A percentile compares a stretch with the other conserved stretches of the same genome.
These are phyloP conservation scores for Rasamsonia emersonii DNA, from an alignment of 2,329 filamentous ascomycete species.

Conservation along the genomic window DNA sequence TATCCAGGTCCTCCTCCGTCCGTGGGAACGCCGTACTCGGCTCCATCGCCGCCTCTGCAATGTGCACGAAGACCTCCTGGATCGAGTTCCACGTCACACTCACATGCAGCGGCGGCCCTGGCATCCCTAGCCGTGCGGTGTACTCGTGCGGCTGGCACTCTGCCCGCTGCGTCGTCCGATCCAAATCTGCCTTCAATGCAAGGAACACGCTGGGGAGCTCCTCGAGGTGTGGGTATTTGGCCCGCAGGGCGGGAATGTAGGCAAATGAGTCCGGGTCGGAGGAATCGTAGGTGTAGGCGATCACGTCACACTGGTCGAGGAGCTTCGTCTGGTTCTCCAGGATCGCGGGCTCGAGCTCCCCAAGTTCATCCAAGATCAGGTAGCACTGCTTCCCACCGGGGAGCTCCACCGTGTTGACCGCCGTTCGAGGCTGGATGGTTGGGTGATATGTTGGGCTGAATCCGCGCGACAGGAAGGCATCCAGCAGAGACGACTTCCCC, in stretches of 20 bases:
- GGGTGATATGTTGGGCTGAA: slow-evolving; percentile 80
- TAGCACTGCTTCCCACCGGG: slow-evolving; percentile 96
- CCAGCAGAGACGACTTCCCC: slow-evolving; percentile 84
- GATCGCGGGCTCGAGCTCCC: slow-evolving; percentile 89
- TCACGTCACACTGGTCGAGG: slow-evolving; percentile 80
- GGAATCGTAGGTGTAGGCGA: slow-evolving; percentile 95
- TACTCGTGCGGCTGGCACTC: slow-evolving; percentile 90
- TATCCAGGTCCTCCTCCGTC: slow-evolving; percentile 67
- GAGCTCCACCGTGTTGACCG: slow-evolving; percentile 93
- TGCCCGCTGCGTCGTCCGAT: slow-evolving; percentile 92
- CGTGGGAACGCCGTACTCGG: slow-evolving; percentile 84
- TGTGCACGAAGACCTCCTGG: slow-evolving; percentile 80
- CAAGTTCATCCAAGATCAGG: slow-evolving; percentile 88
- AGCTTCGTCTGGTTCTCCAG: slow-evolving; percentile 80
- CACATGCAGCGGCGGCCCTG: slow-evolving; percentile 75
- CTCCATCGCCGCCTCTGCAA: slow-evolving; percentile 86
- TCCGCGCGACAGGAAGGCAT: slow-evolving; percentile 81
- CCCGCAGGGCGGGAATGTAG: slow-evolving; percentile 74
- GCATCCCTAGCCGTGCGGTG: slow-evolving; percentile 76
- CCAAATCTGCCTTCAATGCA: slow-evolving; percentile 87
- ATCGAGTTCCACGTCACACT: slow-evolving; percentile 93
- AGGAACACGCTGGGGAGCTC: slow-evolving; percentile 87
- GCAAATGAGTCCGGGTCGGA: slow-evolving; percentile 93
- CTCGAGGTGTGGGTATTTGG: slow-evolving; percentile 72
- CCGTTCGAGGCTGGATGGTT: slow-evolving; percentile 87